Conservation (phyloP, 2,329 filamentous ascomycete species). For the Alternaria novae-zelandiae region DNA sequence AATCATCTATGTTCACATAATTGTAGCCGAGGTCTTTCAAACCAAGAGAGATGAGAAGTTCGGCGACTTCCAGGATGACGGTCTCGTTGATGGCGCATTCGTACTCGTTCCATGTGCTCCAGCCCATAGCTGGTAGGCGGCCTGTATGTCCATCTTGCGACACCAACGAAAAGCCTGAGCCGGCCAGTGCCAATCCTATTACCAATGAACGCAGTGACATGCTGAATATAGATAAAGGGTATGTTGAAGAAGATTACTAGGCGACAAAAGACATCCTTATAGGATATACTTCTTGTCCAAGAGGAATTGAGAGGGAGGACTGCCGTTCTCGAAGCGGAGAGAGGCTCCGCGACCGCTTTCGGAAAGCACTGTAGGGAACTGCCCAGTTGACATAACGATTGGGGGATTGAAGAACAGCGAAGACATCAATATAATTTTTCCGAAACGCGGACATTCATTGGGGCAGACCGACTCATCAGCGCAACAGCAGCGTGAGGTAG, state of each 20-base stretch:
- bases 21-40: conserved; percentile 26
- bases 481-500: neutral
- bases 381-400: neutral
- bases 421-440: neutral
- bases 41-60: conserved; percentile 24
- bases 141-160: conserved; percentile 21
- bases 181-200: neutral
- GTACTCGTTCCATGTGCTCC: conserved; percentile 32
- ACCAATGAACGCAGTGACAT: conserved; percentile 2
- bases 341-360: neutral
- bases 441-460: neutral
- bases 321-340: neutral
- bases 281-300: neutral
- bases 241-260: neutral
- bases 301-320: neutral
- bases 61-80: conserved; percentile 23
- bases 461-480: neutral
- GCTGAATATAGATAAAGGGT: neutral
- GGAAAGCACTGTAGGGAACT: neutral
- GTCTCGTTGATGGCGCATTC: conserved; percentile 30
- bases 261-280: neutral
- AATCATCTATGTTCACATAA: conserved; percentile 67
- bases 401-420: neutral
- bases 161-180: conserved; percentile 2
- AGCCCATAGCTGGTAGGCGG: conserved; percentile 28